These are phyloP conservation scores for Tetratostichococcus sp. DNA, from an alignment of 139 green algal genomes.

Conservation along the genomic window DNA sequence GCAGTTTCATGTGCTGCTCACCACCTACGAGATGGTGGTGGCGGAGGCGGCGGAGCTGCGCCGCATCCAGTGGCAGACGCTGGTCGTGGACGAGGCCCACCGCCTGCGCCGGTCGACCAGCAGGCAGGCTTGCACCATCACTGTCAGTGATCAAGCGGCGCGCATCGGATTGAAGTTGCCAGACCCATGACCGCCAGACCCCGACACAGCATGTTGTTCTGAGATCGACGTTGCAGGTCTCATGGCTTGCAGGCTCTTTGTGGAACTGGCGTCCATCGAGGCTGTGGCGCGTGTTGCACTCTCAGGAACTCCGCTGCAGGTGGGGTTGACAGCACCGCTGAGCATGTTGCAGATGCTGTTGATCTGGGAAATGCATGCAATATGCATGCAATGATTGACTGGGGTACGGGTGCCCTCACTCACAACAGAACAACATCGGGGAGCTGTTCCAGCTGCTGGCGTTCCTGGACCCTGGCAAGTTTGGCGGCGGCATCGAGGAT, in stretches of 20 bases:
- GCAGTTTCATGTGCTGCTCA: conserved; percentile 69
- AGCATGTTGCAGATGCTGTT: too few species aligned
- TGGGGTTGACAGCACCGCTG: too few species aligned
- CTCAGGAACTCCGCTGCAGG: not conserved
- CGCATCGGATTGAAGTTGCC: too few species aligned
- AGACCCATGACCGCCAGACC: too few species aligned
- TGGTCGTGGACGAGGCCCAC: conserved; percentile 68
- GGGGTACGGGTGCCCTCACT: too few species aligned
- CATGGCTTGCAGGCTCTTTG: not conserved
- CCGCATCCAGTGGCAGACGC: conserved; percentile 40
- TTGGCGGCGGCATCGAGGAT: conserved; percentile 43
- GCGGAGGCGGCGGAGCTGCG: conserved; percentile 38
- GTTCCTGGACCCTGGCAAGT: conserved; percentile 75
- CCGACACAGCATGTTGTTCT: too few species aligned
- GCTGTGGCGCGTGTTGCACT: not conserved
- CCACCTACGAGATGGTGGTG: conserved; percentile 61
- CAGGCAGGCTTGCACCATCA: too few species aligned
- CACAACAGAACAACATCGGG: conserved; percentile 73
- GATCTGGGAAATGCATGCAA: too few species aligned
- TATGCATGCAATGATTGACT: too few species aligned
- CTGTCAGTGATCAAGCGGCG: too few species aligned
- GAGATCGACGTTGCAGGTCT: too few species aligned
- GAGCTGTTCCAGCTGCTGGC: conserved; percentile 73
- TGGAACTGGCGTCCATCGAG: not conserved
- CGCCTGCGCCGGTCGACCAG: conserved; percentile 10